Conservation (phyloP, 2,329 filamentous ascomycete genomes). For the Verticillium nonalfalfae region DNA sequence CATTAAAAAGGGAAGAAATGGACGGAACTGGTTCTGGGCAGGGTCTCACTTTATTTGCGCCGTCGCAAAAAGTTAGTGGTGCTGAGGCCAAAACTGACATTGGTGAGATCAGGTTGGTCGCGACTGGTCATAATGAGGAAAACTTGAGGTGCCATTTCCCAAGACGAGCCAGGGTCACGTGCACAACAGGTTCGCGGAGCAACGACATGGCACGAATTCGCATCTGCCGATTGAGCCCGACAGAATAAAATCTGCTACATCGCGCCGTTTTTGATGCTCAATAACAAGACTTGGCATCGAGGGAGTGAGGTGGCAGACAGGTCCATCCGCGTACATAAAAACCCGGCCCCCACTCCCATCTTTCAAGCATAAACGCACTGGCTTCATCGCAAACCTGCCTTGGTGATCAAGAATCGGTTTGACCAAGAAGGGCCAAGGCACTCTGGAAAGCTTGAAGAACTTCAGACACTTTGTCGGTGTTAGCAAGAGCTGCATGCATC, state of each 20-base stretch:
- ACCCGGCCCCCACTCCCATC: not conserved
- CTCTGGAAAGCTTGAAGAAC: conserved; percentile 59
- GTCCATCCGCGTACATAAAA: not conserved
- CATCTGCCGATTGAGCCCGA: not conserved
- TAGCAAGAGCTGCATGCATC: conserved; percentile 11
- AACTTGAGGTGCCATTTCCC: not conserved
- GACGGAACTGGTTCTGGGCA: not conserved
- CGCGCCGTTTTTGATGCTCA: not conserved
- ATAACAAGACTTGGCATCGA: not conserved
- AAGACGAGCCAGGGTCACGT: not conserved
- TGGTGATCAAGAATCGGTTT: not conserved
- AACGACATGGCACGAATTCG: not conserved
- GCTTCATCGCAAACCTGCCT: not conserved
- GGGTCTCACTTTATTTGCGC: not conserved
- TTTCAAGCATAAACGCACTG: not conserved
- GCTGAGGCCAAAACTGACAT: not conserved
- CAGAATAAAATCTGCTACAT: not conserved
- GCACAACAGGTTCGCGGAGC: not conserved
- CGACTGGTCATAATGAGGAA: not conserved
- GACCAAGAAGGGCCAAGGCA: conserved; percentile 48
- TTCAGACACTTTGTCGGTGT: conserved; percentile 34
- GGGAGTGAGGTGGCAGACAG: not conserved
- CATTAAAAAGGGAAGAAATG: not conserved
- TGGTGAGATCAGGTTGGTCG: not conserved
- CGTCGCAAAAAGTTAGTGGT: not conserved